phyloP scores from a whole-genome alignment of 2,329 filamentous ascomycete genomes.

The Endoconidiophora polonica region DNA sequence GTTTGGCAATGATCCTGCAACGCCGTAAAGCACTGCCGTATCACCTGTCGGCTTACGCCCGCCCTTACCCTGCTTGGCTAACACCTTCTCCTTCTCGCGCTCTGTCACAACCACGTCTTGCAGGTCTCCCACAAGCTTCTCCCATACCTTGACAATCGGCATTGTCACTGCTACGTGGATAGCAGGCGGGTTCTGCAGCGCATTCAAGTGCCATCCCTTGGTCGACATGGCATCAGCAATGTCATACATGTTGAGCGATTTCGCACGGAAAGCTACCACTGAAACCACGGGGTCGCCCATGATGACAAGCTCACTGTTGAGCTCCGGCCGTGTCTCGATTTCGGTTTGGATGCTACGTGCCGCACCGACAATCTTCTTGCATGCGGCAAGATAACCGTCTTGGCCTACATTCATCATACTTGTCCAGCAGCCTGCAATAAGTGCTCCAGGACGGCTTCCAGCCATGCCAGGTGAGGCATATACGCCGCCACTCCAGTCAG shows the following conservation, averaged over 20 bases:
- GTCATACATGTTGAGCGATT: conserved; percentile 81
- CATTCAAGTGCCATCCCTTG: conserved; percentile 90
- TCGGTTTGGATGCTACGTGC: conserved; percentile 67
- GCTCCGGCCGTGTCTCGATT: conserved; percentile 49
- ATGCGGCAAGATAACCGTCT: conserved; percentile 71
- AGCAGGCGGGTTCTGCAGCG: conserved; percentile 76
- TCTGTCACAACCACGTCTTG: conserved; percentile 52
- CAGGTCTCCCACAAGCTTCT: conserved; percentile 59
- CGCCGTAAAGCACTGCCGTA: conserved; percentile 78
- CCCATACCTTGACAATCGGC: conserved; percentile 66
- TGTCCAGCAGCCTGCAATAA: conserved; percentile 94
- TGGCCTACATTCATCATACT: conserved; percentile 80
- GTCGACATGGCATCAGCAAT: conserved; percentile 74
- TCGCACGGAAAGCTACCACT: conserved; percentile 75
- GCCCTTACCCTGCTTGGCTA: conserved; percentile 51
- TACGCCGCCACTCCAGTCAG: conserved; percentile 89
- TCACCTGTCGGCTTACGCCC: conserved; percentile 55
- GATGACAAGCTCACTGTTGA: conserved; percentile 59
- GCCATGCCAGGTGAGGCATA: conserved; percentile 89
- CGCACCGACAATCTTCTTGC: conserved; percentile 72
- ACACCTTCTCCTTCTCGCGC: conserved; percentile 63
- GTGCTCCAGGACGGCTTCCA: conserved; percentile 75
- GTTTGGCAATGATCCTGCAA: conserved; percentile 86
- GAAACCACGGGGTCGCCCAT: conserved; percentile 76
- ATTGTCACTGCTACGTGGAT: conserved; percentile 90